Base-by-base conservation (phyloP, 23 red algal genomes). In the Agarophyton chilense region DNA sequence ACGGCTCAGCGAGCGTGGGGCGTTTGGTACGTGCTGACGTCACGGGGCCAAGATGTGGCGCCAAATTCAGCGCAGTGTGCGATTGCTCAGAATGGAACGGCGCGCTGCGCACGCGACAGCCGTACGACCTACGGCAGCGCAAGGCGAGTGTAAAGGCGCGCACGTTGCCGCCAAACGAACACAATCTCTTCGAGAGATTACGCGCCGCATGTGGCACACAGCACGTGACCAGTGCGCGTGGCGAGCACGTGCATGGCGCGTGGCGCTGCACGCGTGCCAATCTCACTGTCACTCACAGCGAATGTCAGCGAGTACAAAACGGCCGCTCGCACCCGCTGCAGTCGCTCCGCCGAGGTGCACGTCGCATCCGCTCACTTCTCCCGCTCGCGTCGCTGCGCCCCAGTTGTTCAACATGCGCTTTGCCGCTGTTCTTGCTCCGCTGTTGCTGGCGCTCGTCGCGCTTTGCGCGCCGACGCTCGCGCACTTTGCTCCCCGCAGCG, bases 261-360 rank as follows among this genome's bases (percentile, higher is more conserved):
- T 24, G 1, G 41, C 17, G 19, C 12, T 24, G 65, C 35, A n/a
- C 10, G 36, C 34, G 65, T 18, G 10, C 29, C 68, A 33, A 29
- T 33, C n/a, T n/a, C n/a, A n/a, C n/a, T n/a, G n/a, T n/a, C n/a
- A n/a, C n/a, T n/a, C n/a, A n/a, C n/a, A n/a, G n/a, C n/a, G n/a
- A n/a, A 39, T 65, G 60, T 65, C 60, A 65, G 60, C 68, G 68
- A 6, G 38, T 49, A 46, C 68, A 74, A 29, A 74, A 43, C 4
- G 65, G 66, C 66, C 66, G 40, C 11, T 2, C 17, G 2, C 66
- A 13, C 16, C 17, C 21, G 38, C 14, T 44, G 66, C 66, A 13
- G 4, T 17, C 21, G 56, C 8, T 31, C 56, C 56, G 26, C 56
- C 7, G 9, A 6, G 5, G n/a, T 22, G 10, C 12, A 35, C 65